Evolutionary conservation across 176 grass and related monocot species (phyloP), one percentile per base, ranked within the genome.

Genomic region (Raddia distichophylla): DNA sequence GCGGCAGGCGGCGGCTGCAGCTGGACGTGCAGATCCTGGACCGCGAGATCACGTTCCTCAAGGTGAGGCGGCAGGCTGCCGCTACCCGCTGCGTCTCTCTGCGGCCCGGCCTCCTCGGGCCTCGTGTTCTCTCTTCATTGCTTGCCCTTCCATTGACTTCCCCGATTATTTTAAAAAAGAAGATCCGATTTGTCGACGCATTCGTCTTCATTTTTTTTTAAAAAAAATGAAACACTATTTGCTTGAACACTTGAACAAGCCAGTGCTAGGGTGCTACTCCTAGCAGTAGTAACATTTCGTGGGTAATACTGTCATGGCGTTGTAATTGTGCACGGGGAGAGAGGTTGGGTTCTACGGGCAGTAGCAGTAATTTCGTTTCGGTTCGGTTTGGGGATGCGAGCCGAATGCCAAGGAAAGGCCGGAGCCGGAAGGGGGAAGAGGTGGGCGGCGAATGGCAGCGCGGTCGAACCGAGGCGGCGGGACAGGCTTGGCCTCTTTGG

Each of bases 11-110:
- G 51, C 87, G 92, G 55, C 63, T 99, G 80, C 96, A 95, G 79
- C 91, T 99, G 4, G 93, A 99, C 72, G 88, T 99, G 67, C 96
- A 95, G 76, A 95, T 99, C 82, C 86, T 99, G 52, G 86, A 91
- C 86, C 92, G 96, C 8, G 96, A 99, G 89, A 13, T 99, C 81
- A 80, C 82, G 12, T 99, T 95, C 81, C 87, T 99, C 56, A 64
- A 99, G 96, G 96, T 98, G 46, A 89, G 45, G 3, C 37, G 0
- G 37, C 37, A 40, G 37, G 37, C 37, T 3, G 18, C 67, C 10
- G 44, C 67, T 27, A 19, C 34, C 7, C 52, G 11, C 57, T 60
- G 35, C 64, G 63, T 16, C 55, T 67, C 64, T 44, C 17, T 9
- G 46, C 40, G 7, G 27, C 51, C 50, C 3, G 7, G 17, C 18